Conservation (phyloP, 2,329 filamentous ascomycete genomes). For the Colletotrichum liaoningense region DNA sequence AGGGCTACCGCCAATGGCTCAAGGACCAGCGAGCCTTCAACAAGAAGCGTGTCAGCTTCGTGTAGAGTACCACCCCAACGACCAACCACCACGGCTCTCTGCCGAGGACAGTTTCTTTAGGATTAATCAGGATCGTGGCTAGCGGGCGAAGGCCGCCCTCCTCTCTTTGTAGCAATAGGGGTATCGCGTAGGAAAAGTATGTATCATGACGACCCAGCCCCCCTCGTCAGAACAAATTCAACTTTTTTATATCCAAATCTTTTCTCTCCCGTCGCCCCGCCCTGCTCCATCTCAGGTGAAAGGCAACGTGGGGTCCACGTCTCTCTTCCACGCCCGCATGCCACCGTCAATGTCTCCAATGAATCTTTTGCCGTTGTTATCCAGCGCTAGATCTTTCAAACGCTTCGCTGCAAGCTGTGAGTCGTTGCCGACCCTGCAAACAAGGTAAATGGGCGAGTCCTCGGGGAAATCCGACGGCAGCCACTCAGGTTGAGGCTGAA, state of each 20-base stretch:
- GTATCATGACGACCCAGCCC: constrained; percentile 40
- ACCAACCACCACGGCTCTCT: neutral
- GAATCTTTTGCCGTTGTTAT: constrained; percentile 62
- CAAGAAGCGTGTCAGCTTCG: constrained; percentile 81
- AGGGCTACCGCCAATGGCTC: constrained; percentile 92
- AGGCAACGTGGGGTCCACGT: constrained; percentile 70
- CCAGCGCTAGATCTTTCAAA: constrained; percentile 71
- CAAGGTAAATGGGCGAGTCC: constrained; percentile 72
- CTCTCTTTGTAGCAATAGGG: constrained; percentile 28
- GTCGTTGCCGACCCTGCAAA: constrained; percentile 83
- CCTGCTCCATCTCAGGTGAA: constrained; percentile 54
- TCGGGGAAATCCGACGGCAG: constrained; percentile 51
- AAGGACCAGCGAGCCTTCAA: constrained; percentile 98
- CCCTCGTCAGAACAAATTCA: constrained; percentile 41
- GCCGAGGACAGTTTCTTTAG: constrained; percentile 17
- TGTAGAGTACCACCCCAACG: constrained; percentile 51
- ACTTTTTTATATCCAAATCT: neutral
- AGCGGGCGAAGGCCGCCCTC: constrained; percentile 27
- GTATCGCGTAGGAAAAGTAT: constrained; percentile 35
- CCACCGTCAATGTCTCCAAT: constrained; percentile 80
- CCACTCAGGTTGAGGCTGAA: constrained; percentile 45
- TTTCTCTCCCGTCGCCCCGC: neutral
- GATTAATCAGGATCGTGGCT: constrained; percentile 28
- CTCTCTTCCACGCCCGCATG: constrained; percentile 76
- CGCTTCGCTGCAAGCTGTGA: constrained; percentile 77